Percentiles rank a stretch among this genome's conserved stretches.
Conservation (phyloP, 2,329 filamentous ascomycete genomes). For the Lecanosticta acicola region DNA sequence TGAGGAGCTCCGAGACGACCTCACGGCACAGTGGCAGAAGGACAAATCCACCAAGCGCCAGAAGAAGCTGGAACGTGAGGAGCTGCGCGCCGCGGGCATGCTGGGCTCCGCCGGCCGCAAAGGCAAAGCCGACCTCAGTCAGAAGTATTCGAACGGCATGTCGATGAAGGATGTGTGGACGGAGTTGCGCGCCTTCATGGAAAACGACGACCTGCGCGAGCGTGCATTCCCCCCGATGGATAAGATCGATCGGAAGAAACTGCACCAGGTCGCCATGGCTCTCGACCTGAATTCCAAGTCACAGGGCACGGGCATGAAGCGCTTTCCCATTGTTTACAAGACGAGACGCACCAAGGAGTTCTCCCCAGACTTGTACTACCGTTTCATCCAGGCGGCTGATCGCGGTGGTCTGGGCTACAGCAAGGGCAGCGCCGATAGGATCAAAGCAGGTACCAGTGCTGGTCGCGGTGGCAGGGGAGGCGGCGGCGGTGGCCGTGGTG, state of each 20-base stretch:
- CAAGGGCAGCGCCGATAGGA: constrained; percentile 17
- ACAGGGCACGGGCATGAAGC: constrained; percentile 62
- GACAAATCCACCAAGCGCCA: constrained; percentile 43
- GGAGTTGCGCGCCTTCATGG: constrained; percentile 68
- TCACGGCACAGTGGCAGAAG: constrained; percentile 39
- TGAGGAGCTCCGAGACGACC: constrained; percentile 38
- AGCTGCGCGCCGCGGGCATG: constrained; percentile 41
- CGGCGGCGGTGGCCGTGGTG: constrained; percentile 31
- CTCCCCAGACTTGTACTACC: constrained; percentile 48
- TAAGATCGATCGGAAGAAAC: constrained; percentile 65
- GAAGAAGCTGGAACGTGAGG: constrained; percentile 45
- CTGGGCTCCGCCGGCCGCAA: constrained; percentile 32
- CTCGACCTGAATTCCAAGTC: constrained; percentile 83
- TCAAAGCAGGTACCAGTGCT: constrained; percentile 35
- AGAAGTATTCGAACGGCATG: constrained; percentile 70
- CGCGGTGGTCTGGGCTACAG: constrained; percentile 50
- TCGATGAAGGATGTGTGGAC: constrained; percentile 62
- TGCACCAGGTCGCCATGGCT: constrained; percentile 72
- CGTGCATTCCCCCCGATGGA: constrained; percentile 79
- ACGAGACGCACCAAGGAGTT: constrained; percentile 61
- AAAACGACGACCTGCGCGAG: constrained; percentile 57
- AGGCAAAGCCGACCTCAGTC: constrained; percentile 48
- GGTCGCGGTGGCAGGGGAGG: constrained; percentile 8
- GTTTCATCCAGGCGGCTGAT: constrained; percentile 33
- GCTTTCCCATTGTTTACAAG: constrained; percentile 73